A percentile compares a stretch with the other conserved stretches of the same genome.
Conservation (phyloP, 768 basidiomycete species). For the Lactarius evosmus region DNA sequence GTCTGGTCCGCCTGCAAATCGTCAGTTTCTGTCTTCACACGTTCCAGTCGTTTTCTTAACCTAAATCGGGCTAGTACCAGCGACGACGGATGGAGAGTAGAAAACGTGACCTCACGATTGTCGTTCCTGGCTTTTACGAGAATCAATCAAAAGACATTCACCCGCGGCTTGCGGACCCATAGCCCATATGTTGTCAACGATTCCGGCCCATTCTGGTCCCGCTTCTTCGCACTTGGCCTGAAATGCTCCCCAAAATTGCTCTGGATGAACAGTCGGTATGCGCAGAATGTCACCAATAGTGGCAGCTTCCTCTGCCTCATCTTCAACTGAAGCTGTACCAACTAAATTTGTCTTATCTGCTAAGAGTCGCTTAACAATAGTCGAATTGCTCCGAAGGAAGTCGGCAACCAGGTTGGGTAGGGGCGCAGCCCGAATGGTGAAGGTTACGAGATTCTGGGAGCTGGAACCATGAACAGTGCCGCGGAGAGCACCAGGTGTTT, state of each 20-base stretch:
- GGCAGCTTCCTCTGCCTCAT: conserved; percentile 43
- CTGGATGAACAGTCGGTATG: conserved; percentile 61
- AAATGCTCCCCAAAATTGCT: conserved; percentile 79
- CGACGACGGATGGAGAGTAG: conserved; percentile 12
- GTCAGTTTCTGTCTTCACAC: conserved; percentile 34
- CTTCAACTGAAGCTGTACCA: conserved; percentile 35
- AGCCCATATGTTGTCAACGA: conserved; percentile 76
- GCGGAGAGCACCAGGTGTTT: conserved; percentile 61
- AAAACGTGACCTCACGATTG: conserved; percentile 51
- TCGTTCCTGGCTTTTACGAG: conserved; percentile 43
- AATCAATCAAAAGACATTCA: conserved; percentile 82
- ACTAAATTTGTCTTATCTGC: conserved; percentile 38
- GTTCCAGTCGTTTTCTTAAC: conserved; percentile 49
- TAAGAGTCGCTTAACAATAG: conserved; percentile 59
- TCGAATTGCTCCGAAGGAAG: conserved; percentile 74
- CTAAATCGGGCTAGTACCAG: conserved; percentile 37
- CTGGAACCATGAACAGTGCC: conserved; percentile 76
- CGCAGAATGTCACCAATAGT: conserved; percentile 57
- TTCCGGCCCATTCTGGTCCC: conserved; percentile 75
- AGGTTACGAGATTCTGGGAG: conserved; percentile 68
- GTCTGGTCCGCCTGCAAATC: conserved; percentile 29
- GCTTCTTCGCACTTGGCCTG: conserved; percentile 58
- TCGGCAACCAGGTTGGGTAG: conserved; percentile 67
- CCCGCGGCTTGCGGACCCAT: conserved; percentile 90
- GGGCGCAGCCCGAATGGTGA: conserved; percentile 79